Percentiles rank a stretch among this genome's conserved stretches.
phyloP scores from a whole-genome alignment of 163 green algal genomes.

The Chlamydomonas reinhardtii region DNA sequence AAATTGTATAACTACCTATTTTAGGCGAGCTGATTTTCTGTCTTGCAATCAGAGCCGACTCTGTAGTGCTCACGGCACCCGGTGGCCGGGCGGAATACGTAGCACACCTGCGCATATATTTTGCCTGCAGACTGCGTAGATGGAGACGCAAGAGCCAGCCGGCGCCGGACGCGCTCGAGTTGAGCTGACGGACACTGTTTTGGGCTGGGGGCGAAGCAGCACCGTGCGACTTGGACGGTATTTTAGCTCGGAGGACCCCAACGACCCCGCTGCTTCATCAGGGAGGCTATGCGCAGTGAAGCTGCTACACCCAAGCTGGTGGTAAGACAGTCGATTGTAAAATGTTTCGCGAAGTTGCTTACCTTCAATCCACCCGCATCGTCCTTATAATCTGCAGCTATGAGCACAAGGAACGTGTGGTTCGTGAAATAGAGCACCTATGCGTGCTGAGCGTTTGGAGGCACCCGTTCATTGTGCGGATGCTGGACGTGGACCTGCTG shows the following conservation, averaged over 20 bases:
- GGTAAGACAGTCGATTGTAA: not conserved
- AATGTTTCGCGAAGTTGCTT: not conserved
- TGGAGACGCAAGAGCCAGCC: too few species aligned
- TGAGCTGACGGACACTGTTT: not conserved
- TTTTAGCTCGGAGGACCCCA: not conserved
- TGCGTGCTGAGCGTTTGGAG: not conserved
- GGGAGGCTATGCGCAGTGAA: not conserved
- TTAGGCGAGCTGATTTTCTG: too few species aligned
- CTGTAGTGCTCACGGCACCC: too few species aligned
- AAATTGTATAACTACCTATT: too few species aligned
- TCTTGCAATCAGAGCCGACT: too few species aligned
- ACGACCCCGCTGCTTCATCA: not conserved
- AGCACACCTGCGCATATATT: too few species aligned
- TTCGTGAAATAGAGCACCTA: not conserved
- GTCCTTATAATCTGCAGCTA: not conserved
- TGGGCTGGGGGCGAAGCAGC: not conserved
- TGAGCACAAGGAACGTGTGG: not conserved
- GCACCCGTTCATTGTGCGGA: slow-evolving; percentile 1
- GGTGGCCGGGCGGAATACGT: too few species aligned
- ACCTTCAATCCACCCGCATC: too few species aligned
- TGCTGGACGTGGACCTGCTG: not conserved
- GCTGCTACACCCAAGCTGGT: not conserved
- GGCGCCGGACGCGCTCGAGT: not conserved
- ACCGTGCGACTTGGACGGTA: not conserved
- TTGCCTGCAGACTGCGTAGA: too few species aligned